A percentile compares a stretch with the other conserved stretches of the same genome.
Conservation (phyloP, 192 early-diverging fungal species). For the Umbelopsis sp. region DNA sequence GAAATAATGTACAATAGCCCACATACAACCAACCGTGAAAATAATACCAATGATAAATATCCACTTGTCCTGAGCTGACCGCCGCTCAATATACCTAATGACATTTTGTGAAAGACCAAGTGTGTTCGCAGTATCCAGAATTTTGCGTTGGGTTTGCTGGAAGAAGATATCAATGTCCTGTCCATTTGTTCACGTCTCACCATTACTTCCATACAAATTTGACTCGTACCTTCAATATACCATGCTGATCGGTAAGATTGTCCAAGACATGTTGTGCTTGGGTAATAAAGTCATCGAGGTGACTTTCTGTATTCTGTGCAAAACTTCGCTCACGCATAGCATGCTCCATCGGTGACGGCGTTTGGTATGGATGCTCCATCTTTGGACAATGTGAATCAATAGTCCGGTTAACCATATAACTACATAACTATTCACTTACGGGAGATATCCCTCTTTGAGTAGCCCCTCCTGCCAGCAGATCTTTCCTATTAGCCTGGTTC, state of each 20-base stretch:
- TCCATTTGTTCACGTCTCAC: neutral
- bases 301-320: conserved; percentile 47
- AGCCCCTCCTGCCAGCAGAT: conserved; percentile 47
- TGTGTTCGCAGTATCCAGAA: conserved; percentile 60
- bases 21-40: conserved; percentile 52
- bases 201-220: neutral
- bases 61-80: conserved; percentile 61
- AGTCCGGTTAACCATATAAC: neutral
- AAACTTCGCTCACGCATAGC: conserved; percentile 51
- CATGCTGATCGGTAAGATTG: conserved; percentile 59
- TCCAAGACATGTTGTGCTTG: conserved; percentile 52
- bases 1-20: conserved; percentile 59
- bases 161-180: neutral
- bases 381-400: conserved; percentile 20
- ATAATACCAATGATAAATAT: conserved; percentile 58
- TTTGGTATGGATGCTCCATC: conserved; percentile 52
- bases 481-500: conserved; percentile 46
- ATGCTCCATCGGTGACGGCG: conserved; percentile 41
- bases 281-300: conserved; percentile 57
- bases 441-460: conserved; percentile 28
- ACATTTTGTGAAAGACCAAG: conserved; percentile 62
- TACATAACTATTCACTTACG: neutral
- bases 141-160: conserved; percentile 59
- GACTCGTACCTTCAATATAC: conserved; percentile 52
- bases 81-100: conserved; percentile 60